These are phyloP conservation scores for Iris pallida DNA, from an alignment of 116 monocot genomes.

Conservation along the genomic window DNA sequence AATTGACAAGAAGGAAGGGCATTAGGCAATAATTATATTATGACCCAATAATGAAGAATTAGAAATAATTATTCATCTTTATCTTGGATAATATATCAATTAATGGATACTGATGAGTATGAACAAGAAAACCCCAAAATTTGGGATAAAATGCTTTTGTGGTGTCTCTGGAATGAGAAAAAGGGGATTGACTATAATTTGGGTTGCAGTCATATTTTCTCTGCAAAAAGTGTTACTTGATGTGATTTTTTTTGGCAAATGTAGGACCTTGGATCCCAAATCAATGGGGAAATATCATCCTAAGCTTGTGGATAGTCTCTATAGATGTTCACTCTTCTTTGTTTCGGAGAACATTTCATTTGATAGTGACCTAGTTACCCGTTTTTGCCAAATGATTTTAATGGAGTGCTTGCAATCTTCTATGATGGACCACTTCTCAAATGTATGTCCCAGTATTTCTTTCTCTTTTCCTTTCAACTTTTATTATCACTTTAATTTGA, in stretches of 20 bases:
- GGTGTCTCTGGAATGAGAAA: too few relatives aligned
- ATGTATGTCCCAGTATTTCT: constrained; percentile 24
- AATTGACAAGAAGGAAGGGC: too few relatives aligned
- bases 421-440: constrained; percentile 32
- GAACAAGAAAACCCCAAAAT: neutral
- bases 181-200: neutral
- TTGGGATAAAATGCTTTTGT: neutral
- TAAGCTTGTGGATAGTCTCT: constrained; percentile 35
- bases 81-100: neutral
- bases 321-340: constrained; percentile 46
- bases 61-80: neutral
- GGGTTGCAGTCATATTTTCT: neutral
- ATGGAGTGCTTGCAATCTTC: constrained; percentile 40
- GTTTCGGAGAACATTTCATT: constrained; percentile 29
- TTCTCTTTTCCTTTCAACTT: neutral
- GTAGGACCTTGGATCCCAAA: constrained; percentile 45
- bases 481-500: neutral
- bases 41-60: too few relatives aligned
- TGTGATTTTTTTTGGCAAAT: neutral
- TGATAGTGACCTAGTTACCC: constrained; percentile 31
- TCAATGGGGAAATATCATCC: constrained; percentile 22
- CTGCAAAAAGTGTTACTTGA: neutral
- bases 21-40: too few relatives aligned
- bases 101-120: neutral
- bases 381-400: constrained; percentile 42